Evolutionary conservation across 805 yeast genomes (phyloP), one percentile per base, ranked within the genome.

Genomic region (Yarrowia deformans): DNA sequence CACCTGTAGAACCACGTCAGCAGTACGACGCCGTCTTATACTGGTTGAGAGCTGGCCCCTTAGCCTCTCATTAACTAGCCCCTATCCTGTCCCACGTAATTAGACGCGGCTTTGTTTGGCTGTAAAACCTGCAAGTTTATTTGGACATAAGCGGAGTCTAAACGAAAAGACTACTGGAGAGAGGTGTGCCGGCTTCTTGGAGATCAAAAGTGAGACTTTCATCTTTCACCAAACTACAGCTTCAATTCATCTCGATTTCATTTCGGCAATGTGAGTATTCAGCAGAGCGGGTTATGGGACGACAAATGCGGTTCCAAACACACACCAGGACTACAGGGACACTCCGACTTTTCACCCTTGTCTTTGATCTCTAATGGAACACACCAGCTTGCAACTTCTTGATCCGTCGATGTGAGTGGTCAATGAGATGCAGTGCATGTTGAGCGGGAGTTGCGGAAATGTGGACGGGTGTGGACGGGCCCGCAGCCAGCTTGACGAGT

Each of bases 41-140:
- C n/a, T 7, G 8, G 35, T 12, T 6, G n/a, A 5, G 13, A 23
- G 12, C n/a, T n/a, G 35, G 14, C 35, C 19, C 29, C n/a, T 3
- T 16, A 8, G 54, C 13, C 3, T n/a, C 14, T 39, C 19, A 14
- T 35, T 8, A 55, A 37, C 39, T 56, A 29, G 46, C 66, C 66
- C 66, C 66, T 60, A 60, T 60, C 18, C 52, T 42, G 19, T 8
- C n/a, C 32, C 40, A 16, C 34, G 34, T 60, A 45, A 60, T 60
- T 60, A n/a, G 66, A 60, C 66, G 40, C 32, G 42, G 29, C 66
- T 45, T 60, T 60, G 66, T 60, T 45, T 60, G 66, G 52, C 66
- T 60, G 52, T 42, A 34, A 52, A 60, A 49, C 29, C 49, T 29
- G 64, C 49, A 12, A 56, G 64, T 37, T 8, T 42, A 43, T 39